A percentile compares a stretch with the other conserved stretches of the same genome.
Conservation (phyloP, 2,329 filamentous ascomycete species). For the Penicillium corylophilum region DNA sequence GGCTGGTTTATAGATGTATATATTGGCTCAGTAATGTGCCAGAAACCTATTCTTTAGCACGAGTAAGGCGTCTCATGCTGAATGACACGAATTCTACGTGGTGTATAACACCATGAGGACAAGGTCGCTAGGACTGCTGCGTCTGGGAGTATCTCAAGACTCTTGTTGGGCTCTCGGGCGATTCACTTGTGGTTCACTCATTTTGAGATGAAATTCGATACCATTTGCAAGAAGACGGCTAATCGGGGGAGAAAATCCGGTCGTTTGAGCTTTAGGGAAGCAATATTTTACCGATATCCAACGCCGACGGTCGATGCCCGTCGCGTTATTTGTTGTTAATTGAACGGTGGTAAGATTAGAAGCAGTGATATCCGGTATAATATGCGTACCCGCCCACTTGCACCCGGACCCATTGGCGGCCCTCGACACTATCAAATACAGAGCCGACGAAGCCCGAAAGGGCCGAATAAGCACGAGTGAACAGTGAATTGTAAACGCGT, state of each 20-base stretch:
- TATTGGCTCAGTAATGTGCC: no score
- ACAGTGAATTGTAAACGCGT: conserved; percentile 39
- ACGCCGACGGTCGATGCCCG: no score
- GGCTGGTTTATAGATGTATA: no score
- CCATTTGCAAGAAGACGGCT: neutral
- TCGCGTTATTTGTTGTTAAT: no score
- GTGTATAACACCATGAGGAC: no score
- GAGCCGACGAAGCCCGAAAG: conserved; percentile 16
- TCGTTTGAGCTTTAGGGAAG: conserved; percentile 12
- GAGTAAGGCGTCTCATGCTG: no score
- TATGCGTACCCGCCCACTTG: conserved; percentile 13
- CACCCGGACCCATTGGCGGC: conserved; percentile 2
- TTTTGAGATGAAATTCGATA: neutral
- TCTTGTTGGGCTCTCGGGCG: no score
- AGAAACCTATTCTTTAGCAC: no score
- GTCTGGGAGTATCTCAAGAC: no score
- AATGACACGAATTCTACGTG: no score
- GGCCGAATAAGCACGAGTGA: conserved; percentile 17
- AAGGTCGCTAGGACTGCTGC: no score
- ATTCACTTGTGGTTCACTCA: neutral
- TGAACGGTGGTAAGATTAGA: no score
- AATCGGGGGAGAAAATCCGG: neutral
- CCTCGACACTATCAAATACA: conserved; percentile 2
- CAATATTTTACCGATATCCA: conserved; percentile 25
- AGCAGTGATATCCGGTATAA: conserved; percentile 15